Conservation (phyloP, 345 rosid genomes). For the Combretum micranthum region DNA sequence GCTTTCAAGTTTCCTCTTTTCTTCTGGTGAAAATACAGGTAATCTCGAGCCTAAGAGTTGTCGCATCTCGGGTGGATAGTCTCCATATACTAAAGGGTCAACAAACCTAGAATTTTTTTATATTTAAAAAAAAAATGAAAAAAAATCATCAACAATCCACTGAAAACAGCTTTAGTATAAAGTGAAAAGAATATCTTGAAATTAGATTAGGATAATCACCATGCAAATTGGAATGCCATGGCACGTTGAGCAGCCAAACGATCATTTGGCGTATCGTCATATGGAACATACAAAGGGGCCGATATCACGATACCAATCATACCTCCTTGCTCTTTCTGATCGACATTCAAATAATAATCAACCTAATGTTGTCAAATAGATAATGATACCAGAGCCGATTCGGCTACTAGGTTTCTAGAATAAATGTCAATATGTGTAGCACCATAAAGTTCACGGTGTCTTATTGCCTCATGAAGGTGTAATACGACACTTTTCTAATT, state of each 20-base stretch:
- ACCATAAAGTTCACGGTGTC: too few relatives aligned
- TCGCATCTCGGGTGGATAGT: slow-evolving; percentile 25
- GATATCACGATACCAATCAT: slow-evolving; percentile 20
- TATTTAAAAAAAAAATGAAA: too few relatives aligned
- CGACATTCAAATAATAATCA: background rate
- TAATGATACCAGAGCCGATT: too few relatives aligned
- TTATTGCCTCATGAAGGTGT: too few relatives aligned
- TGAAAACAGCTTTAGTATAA: too few relatives aligned
- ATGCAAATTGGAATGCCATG: slow-evolving; percentile 17
- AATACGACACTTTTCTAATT: too few relatives aligned
- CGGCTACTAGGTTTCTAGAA: too few relatives aligned
- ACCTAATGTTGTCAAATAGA: too few relatives aligned
- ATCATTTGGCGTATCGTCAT: slow-evolving; percentile 15
- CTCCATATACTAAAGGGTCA: slow-evolving; percentile 22
- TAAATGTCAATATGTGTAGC: too few relatives aligned
- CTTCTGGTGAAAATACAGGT: slow-evolving; percentile 22
- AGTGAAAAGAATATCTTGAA: too few relatives aligned
- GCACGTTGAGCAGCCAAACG: slow-evolving; percentile 24
- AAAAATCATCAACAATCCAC: background rate
- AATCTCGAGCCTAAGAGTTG: slow-evolving; percentile 21
- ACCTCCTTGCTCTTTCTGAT: slow-evolving; percentile 27
- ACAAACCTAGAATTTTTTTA: slow-evolving; percentile 18
- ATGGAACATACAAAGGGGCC: slow-evolving; percentile 21
- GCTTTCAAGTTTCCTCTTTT: slow-evolving; percentile 13
- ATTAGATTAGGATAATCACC: slow-evolving; percentile 4